Evolutionary conservation across 495 filamentous ascomycete species (phyloP), one percentile per base, ranked within the genome.

Genomic region (Lasiosphaeria ovina): DNA sequence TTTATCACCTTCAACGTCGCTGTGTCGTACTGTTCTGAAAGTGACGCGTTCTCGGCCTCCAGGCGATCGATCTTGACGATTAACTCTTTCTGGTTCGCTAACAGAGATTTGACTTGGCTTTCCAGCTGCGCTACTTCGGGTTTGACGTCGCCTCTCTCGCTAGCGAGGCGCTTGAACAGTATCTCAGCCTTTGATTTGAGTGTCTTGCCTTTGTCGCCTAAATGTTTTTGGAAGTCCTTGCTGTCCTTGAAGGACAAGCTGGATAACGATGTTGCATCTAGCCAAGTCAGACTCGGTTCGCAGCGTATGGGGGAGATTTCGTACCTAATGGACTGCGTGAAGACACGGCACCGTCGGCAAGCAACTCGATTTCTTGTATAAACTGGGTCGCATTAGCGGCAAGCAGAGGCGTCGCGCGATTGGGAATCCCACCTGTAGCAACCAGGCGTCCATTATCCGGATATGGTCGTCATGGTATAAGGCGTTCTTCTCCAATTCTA

Each of bases 1-100:
- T 92, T 87, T 83, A 97, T 90, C 64, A 95, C 97, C 56, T 94
- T 87, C 42, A 93, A 77, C 3, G 91, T 93, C 4, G 94, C 93
- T 55, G 81, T 84, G 62, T 96, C 91, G 10, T 97, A 78, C 54
- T 91, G 87, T 52, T 92, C 89, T 50, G 88, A 89, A 11, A 95
- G 80, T 62, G 89, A 85, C 52, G 96, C 87, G 64, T 94, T 93
- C 63, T 97, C 92, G 8, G 85, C 75, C 36, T 86, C 79, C 3
- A 91, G 78, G 55, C 87, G 84, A 59, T 94, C 91, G 51, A 96
- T 75, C 65, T 94, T 89, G 10, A 86, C 78, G 11, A 87, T 81
- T 60, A 90, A 84, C 42, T 85, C 85, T 69, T 98, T 98, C 67
- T 98, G 89, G 38, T 82, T 80, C 6, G 90, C 88, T 49, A 98